Base-by-base conservation (phyloP, 768 basidiomycete genomes). In the Lactarius tabidus region DNA sequence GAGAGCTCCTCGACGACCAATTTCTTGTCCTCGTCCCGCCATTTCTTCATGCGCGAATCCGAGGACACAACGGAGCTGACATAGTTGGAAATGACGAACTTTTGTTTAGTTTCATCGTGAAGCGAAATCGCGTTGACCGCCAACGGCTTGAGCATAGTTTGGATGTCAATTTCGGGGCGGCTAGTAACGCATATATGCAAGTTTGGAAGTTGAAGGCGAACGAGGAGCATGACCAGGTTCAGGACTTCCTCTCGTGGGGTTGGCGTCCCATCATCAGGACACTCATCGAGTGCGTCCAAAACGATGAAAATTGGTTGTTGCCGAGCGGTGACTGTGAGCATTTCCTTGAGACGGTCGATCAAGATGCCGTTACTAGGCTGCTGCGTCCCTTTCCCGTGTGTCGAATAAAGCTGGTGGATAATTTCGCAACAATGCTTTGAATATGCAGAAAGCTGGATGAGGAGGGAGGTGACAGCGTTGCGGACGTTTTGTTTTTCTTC, bases 21-120 rank as follows among this genome's bases (percentile, higher is more conserved):
- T 1, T 38, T 31, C 35, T 20, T 59, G 14, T 63, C 62, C 14
- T 66, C 65, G 2, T 57, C 62, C 4, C 41, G 55, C 65, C 65
- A 66, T 58, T 55, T 64, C 43, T 6, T 38, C 39, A 64, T 64
- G 9, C 26, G 52, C 5, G 4, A 1, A 23, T 66, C 65, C 51
- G 65, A 58, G 20, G 26, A 26, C 6, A 66, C 56, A 1, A 43
- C 56, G 1, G 56, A 56, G 6, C 7, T 26, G 45, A 66, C 28
- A 2, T 66, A 66, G 17, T 53, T 26, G 14, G 35, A 5, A 20
- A 66, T 53, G 14, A 64, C 65, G 9, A 58, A 20, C n/a, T 29
- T 54, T 28, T 64, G 65, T 15, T 56, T 57, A 10, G 20, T 55
- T 41, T 63, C 62, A 1, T 53, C 15, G 6, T 64, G 62, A 9